Conservation (phyloP, 2,329 filamentous ascomycete genomes). For the Botrytis deweyae region DNA sequence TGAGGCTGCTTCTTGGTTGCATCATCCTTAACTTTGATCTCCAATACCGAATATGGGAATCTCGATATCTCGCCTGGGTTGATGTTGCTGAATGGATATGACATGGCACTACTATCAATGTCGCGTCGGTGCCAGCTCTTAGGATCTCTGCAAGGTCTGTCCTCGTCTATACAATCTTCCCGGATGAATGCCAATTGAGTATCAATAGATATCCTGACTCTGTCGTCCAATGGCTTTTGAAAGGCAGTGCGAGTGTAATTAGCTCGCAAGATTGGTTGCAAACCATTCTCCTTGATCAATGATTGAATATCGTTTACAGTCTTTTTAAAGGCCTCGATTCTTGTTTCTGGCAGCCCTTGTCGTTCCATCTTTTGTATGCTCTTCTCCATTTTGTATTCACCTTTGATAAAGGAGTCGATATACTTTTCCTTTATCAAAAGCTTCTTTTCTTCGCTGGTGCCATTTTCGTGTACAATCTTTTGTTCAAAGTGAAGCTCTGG, state of each 20-base stretch:
- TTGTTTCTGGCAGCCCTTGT: conserved; percentile 63
- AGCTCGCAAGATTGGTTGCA: conserved; percentile 83
- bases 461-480: conserved; percentile 77
- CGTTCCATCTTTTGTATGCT: conserved; percentile 82
- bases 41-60: conserved; percentile 87
- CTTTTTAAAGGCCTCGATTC: conserved; percentile 67
- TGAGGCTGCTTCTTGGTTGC: conserved; percentile 66
- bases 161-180: conserved; percentile 71
- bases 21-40: conserved; percentile 82
- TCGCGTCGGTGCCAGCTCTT: conserved; percentile 88
- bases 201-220: conserved; percentile 88
- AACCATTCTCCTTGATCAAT: conserved; percentile 72
- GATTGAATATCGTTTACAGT: conserved; percentile 75
- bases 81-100: conserved; percentile 83
- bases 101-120: conserved; percentile 78
- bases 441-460: conserved; percentile 73
- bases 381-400: conserved; percentile 91
- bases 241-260: conserved; percentile 95
- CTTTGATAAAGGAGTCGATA: conserved; percentile 80
- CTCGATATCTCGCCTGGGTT: conserved; percentile 87
- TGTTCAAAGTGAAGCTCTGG: conserved; percentile 86
- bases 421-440: conserved; percentile 94
- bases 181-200: conserved; percentile 87
- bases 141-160: conserved; percentile 85
- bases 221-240: conserved; percentile 90